Base-by-base conservation (phyloP, 1,139 yeast species). In the Debaryomycetaceae sp. region DNA sequence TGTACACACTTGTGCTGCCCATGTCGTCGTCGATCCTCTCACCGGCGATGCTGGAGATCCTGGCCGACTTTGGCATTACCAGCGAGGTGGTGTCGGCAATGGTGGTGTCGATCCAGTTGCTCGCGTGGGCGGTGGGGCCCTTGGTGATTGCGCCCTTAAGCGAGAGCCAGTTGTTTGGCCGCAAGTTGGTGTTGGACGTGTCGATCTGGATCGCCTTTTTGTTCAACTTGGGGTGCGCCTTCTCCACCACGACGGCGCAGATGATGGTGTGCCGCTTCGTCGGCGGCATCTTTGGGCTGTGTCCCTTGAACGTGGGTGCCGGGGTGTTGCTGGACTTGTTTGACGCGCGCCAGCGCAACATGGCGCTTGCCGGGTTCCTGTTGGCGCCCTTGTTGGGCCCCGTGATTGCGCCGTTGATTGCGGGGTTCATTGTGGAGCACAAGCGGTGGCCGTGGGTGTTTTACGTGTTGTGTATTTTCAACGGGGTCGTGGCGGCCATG, bases 311-410 rank as follows among this genome's bases (percentile, higher is more conserved):
- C 32, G 79, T 78, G n/a, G 83, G 83, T n/a, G 83, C 83, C 2
- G 86, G 85, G 19, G 70, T 77, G 4, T 49, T 79, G 29, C 80
- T 82, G n/a, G 86, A 79, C 46, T 50, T 77, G 35, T 79, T 69
- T 55, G 59, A 61, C 29, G 76, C 75, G 39, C 45, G 54, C 20
- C 63, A 71, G 27, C 59, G 85, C 29, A 75, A 72, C 29, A 45
- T 61, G 19, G 83, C 84, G 2, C 59, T 78, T 63, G 78, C 80
- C 0, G 52, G 74, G n/a, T 78, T 72, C 49, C 64, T 76, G 1
- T 46, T 76, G 18, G 78, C 80, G 16, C 83, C 85, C 1, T 54
- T 73, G 1, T 38, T 61, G 16, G 67, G 67, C 0, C 66, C 67
- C 1, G 60, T 58, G 3, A 43, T 60, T 6, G 56, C 65, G 2